Conservation (phyloP, 2,329 filamentous ascomycete genomes). For the Botrytis aclada region DNA sequence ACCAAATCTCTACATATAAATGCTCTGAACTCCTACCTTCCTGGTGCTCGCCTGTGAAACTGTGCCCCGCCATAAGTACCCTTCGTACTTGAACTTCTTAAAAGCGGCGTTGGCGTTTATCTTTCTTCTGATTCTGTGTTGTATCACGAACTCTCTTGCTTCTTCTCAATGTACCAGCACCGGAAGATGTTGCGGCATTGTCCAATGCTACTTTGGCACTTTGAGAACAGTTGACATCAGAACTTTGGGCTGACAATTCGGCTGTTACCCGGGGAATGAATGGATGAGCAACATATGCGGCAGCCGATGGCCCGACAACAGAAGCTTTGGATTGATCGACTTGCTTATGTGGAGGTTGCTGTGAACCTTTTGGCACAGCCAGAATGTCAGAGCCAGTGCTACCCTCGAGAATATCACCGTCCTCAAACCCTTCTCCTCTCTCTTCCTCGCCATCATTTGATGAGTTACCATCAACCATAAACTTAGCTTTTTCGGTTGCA, state of each 20-base stretch:
- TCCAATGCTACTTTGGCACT: neutral
- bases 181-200: neutral
- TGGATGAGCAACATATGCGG: neutral
- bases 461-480: neutral
- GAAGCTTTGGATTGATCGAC: neutral
- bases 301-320: no score
- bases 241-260: neutral
- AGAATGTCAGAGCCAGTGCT: neutral
- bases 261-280: no score
- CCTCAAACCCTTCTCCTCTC: neutral
- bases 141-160: neutral
- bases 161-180: neutral
- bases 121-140: neutral
- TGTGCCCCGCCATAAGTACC: neutral
- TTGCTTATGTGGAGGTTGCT: neutral
- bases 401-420: neutral
- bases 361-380: neutral
- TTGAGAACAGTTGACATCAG: neutral
- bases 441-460: neutral
- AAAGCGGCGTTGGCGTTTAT: neutral
- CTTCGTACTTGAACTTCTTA: neutral
- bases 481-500: neutral
- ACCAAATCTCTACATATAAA: neutral
- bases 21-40: neutral
- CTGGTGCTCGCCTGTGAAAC: neutral